phyloP scores from a whole-genome alignment of 306 rosid genomes.

The Quillaja saponaria region DNA sequence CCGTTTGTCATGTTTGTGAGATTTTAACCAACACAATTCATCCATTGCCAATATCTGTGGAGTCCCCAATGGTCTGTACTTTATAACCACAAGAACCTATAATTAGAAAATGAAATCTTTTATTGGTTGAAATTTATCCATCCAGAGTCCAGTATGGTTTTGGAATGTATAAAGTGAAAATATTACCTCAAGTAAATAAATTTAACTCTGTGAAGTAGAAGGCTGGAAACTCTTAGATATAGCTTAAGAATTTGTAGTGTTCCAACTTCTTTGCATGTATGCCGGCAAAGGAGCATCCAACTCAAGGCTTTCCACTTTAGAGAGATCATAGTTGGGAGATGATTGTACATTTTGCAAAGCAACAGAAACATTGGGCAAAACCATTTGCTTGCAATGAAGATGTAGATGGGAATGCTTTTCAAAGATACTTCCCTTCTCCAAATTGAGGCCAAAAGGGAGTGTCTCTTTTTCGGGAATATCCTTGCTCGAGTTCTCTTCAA shows the following conservation, averaged over 20 bases:
- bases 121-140: too few species aligned
- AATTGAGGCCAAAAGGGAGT: constrained; percentile 72
- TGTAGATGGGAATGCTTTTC: constrained; percentile 69
- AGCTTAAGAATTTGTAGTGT: not conserved
- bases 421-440: constrained; percentile 64
- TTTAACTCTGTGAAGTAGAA: too few species aligned
- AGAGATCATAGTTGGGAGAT: constrained; percentile 53
- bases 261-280: constrained; percentile 92
- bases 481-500: constrained; percentile 49
- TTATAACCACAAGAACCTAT: too few species aligned
- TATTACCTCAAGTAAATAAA: too few species aligned
- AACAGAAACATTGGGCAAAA: constrained; percentile 65
- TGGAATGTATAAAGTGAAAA: too few species aligned
- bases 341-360: constrained; percentile 56
- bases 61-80: too few species aligned
- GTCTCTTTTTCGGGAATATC: constrained; percentile 41
- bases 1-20: too few species aligned
- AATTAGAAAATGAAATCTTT: too few species aligned
- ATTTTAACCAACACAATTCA: too few species aligned
- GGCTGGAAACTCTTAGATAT: too few species aligned
- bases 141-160: too few species aligned
- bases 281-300: constrained; percentile 69
- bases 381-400: constrained; percentile 84
- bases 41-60: too few species aligned
- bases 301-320: constrained; percentile 54